Conservation (phyloP, 768 basidiomycete species). For the Amylocystis lapponica region DNA sequence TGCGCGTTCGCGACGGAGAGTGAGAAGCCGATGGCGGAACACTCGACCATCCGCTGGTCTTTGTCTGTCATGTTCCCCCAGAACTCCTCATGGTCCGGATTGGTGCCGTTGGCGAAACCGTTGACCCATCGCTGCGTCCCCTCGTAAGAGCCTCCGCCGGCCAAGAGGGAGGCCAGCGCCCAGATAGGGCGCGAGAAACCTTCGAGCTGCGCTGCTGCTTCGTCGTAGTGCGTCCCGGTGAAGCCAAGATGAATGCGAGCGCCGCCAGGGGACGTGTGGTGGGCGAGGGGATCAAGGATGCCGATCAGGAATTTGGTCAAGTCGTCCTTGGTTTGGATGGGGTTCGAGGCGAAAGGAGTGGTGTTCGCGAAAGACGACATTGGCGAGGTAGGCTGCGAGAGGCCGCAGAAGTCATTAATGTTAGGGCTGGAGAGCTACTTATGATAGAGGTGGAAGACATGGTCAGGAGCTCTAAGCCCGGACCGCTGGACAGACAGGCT, state of each 20-base stretch:
- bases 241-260: constrained; percentile 64
- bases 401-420: not conserved
- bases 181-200: constrained; percentile 74
- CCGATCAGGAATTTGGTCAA: constrained; percentile 48
- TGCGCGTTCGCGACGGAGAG: constrained; percentile 60
- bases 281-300: constrained; percentile 60
- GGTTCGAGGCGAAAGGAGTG: constrained; percentile 50
- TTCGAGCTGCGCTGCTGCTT: constrained; percentile 66
- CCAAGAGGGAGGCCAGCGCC: constrained; percentile 63
- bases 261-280: constrained; percentile 69
- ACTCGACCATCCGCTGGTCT: constrained; percentile 81
- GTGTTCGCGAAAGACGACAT: constrained; percentile 20
- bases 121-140: constrained; percentile 57
- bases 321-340: constrained; percentile 55
- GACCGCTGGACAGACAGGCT: constrained; percentile 11
- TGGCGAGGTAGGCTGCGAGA: not conserved
- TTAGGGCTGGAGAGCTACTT: too few relatives aligned
- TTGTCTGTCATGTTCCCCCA: constrained; percentile 73
- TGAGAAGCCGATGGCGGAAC: constrained; percentile 69
- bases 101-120: constrained; percentile 64
- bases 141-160: constrained; percentile 55
- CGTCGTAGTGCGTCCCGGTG: constrained; percentile 70
- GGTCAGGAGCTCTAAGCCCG: constrained; percentile 15
- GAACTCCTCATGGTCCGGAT: constrained; percentile 61
- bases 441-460: not conserved